Percentiles rank a stretch among this genome's conserved stretches.
Conservation (phyloP, 768 basidiomycete species). For the Pilatotrama ljubarskyi region DNA sequence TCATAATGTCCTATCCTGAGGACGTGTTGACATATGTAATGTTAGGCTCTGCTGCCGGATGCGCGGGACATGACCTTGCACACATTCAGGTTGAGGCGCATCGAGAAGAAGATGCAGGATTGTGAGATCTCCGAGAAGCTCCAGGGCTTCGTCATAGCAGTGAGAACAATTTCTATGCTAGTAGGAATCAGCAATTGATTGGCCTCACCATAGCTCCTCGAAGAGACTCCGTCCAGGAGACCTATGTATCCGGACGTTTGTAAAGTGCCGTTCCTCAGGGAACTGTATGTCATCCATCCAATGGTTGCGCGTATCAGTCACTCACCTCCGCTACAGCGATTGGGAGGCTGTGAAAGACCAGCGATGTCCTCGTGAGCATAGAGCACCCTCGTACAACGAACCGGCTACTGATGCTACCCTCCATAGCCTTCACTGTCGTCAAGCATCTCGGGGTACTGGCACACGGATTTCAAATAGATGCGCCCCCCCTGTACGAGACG, state of each 20-base stretch:
- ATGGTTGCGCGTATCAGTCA: not conserved
- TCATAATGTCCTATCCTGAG: not conserved
- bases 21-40: not conserved
- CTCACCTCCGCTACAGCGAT: not conserved
- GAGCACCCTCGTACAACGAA: not conserved
- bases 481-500: not conserved
- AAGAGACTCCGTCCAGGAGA: not conserved
- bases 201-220: not conserved
- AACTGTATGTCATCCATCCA: not conserved
- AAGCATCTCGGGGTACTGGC: not conserved
- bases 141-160: constrained; percentile 3
- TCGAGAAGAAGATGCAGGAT: not conserved
- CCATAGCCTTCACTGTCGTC: constrained; percentile 2
- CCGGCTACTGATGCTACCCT: not conserved
- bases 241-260: not conserved
- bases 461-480: not conserved
- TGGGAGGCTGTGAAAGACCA: constrained; percentile 7
- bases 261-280: not conserved
- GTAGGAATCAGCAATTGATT: too few species aligned
- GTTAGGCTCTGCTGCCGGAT: not conserved
- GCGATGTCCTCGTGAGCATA: constrained; percentile 2
- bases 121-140: not conserved
- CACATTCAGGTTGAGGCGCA: not conserved
- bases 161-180: not conserved
- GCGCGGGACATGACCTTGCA: not conserved